Evolutionary conservation across 1,284 basidiomycete genomes (phyloP).

Genomic region (Schizopora paradoxa): DNA sequence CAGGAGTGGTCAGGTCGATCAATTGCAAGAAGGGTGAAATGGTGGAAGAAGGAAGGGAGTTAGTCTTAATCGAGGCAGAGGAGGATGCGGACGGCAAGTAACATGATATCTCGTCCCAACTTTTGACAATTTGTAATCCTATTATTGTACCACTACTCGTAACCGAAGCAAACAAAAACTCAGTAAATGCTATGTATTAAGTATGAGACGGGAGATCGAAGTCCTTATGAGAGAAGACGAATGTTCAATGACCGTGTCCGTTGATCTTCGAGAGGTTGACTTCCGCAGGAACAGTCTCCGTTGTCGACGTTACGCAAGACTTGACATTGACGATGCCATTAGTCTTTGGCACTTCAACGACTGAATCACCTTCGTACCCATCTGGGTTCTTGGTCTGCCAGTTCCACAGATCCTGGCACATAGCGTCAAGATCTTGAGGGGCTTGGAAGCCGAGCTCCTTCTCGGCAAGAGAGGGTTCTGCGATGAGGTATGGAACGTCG

Average conservation of each 20-base stretch:
- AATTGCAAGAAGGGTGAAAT: conserved; percentile 80
- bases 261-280: not conserved
- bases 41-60: conserved; percentile 80
- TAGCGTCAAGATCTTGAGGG: conserved; percentile 72
- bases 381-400: conserved; percentile 84
- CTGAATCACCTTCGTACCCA: conserved; percentile 48
- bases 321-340: not conserved
- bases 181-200: too few species aligned
- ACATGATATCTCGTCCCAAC: too few species aligned
- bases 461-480: conserved; percentile 88
- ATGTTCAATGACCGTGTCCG: too few species aligned
- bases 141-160: too few species aligned
- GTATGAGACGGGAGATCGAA: too few species aligned
- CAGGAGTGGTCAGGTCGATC: conserved; percentile 66
- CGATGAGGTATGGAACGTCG: conserved; percentile 96
- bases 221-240: too few species aligned
- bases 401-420: conserved; percentile 93
- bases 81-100: too few species aligned
- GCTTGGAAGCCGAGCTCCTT: conserved; percentile 95
- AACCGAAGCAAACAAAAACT: too few species aligned
- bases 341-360: not conserved
- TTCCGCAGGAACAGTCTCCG: not conserved
- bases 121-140: too few species aligned
- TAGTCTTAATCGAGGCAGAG: conserved; percentile 60
- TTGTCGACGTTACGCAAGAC: too few species aligned